Base-by-base conservation (phyloP, 257 asterid genomes). In the Coffea eugenioides region DNA sequence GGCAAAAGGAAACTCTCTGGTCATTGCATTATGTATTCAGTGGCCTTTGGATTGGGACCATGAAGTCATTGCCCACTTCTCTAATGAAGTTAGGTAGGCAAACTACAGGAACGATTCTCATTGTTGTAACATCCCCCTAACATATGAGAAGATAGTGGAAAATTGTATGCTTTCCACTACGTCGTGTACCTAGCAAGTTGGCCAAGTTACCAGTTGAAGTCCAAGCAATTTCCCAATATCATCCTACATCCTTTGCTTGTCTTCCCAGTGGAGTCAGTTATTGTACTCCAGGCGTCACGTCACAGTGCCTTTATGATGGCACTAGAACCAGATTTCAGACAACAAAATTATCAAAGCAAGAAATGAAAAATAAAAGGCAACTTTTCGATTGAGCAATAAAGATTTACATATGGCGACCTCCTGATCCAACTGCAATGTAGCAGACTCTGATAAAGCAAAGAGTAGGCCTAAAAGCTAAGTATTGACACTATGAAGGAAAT, bases 131-230 rank as follows among this genome's bases (percentile, higher is more conserved):
- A 12, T 34, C 11, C 23, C 49, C 27, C 3, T 6, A 7, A 5
- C 39, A 39, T 36, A 68, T 16, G 14, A 23, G 31, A 46, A 11
- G 31, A 34, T 56, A 73, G 77, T 73, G 77, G 77, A 73, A 73
- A 73, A 10, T 21, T 57, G 31, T n/a, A 54, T 73, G 77, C 16
- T 73, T 56, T 56, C 78, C 78, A 74, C 78, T 74, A 74, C 25
- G 39, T n/a, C 20, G 36, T 74, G 69, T 64, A 74, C 69, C 39
- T 21, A 18, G 13, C 78, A 74, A 56, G 78, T 74, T 54, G 78
- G 75, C 59, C 59, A 71, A 45, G 36, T 71, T 71, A 46, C 16
- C 27, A 71, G 34, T 71, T 25, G 36, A 43, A 70, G 18, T 70
- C 75, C 75, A 70, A 21, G 75, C 69, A 13, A 74, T 36, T 36